phyloP scores from a whole-genome alignment of 371 early-diverging fungal genomes.

The Apophysomyces trapeziformis region DNA sequence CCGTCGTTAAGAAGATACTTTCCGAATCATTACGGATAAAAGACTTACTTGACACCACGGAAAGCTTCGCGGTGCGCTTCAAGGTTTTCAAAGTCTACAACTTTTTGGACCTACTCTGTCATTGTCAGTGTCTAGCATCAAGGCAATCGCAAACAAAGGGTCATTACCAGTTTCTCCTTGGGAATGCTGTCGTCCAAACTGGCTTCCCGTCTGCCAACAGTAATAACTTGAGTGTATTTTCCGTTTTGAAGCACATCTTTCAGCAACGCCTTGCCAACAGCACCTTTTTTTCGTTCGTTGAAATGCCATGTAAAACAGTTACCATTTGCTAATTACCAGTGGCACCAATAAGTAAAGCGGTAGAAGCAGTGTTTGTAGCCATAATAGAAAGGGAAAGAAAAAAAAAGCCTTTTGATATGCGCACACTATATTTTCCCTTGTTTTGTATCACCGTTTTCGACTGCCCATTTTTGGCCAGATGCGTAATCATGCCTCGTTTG shows the following conservation, averaged over 20 bases:
- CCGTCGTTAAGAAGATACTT: constrained; percentile 11
- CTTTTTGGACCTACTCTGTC: constrained; percentile 39
- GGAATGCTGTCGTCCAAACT: constrained; percentile 59
- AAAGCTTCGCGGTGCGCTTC: constrained; percentile 42
- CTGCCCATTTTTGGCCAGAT: background rate
- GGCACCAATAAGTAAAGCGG: constrained; percentile 46
- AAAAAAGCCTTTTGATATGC: background rate
- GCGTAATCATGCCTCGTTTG: background rate
- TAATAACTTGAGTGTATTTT: constrained; percentile 64
- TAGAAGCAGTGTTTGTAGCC: constrained; percentile 9
- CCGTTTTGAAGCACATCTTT: constrained; percentile 62
- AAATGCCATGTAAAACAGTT: background rate
- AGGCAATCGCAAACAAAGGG: background rate
- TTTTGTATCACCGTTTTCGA: background rate
- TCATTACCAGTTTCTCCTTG: constrained; percentile 56
- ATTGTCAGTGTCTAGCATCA: background rate
- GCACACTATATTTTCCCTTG: background rate
- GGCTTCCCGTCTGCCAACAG: constrained; percentile 61
- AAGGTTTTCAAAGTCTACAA: constrained; percentile 52
- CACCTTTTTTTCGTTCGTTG: constrained; percentile 44
- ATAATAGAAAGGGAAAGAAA: background rate
- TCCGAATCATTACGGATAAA: no score
- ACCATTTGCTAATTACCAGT: constrained; percentile 28
- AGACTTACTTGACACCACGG: constrained; percentile 47
- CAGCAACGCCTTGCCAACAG: constrained; percentile 72